Evolutionary conservation across 208 protist species (phyloP).

Genomic region (Crithidia expoeki): DNA sequence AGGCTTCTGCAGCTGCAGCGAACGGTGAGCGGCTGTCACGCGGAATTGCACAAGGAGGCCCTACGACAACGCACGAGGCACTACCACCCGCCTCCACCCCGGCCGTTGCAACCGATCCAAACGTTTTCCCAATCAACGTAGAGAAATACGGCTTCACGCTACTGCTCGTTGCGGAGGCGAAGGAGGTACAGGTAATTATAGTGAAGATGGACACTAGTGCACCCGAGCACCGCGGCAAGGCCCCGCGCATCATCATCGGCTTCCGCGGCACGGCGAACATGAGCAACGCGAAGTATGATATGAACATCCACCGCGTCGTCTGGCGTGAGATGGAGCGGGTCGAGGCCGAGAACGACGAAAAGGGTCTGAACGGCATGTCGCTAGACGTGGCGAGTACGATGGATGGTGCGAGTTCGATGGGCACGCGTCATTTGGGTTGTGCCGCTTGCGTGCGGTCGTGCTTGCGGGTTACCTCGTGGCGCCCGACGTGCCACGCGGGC

Average conservation of each 20-base stretch:
- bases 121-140: conserved; percentile 64
- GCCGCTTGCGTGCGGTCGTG: conserved; percentile 32
- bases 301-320: conserved; percentile 66
- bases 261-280: conserved; percentile 89
- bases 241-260: conserved; percentile 79
- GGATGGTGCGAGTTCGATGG: conserved; percentile 20
- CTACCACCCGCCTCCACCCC: not conserved
- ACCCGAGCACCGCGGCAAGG: conserved; percentile 57
- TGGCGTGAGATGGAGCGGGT: conserved; percentile 77
- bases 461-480: conserved; percentile 32
- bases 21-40: not conserved
- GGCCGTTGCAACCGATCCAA: conserved; percentile 1
- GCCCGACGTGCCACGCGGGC: conserved; percentile 81
- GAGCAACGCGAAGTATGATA: conserved; percentile 82
- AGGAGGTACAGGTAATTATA: conserved; percentile 82
- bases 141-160: conserved; percentile 84
- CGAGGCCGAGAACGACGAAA: not conserved
- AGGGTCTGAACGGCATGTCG: not conserved
- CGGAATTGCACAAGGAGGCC: conserved; percentile 1
- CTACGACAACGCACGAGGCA: not conserved
- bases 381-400: conserved; percentile 13
- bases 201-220: conserved; percentile 50
- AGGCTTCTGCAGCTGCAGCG: not conserved
- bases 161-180: conserved; percentile 52
- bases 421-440: conserved; percentile 36